These are phyloP conservation scores for Mycena olivaceomarginata DNA, from an alignment of 768 basidiomycete genomes.

Conservation along the genomic window DNA sequence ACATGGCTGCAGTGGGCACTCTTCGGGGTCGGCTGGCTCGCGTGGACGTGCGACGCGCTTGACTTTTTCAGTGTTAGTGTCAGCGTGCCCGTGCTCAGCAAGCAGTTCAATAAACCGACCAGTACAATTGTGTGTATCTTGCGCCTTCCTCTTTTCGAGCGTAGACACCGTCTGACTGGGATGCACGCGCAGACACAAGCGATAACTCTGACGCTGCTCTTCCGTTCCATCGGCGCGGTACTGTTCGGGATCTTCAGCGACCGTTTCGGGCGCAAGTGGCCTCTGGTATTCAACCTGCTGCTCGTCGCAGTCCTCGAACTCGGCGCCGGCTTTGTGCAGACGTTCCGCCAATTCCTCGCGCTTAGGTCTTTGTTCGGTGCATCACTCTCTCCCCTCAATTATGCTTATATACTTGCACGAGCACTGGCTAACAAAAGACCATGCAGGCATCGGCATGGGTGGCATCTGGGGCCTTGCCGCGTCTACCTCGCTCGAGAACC, in stretches of 20 bases:
- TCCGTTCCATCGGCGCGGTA: slow-evolving; percentile 88
- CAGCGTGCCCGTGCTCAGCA: slow-evolving; percentile 66
- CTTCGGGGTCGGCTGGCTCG: slow-evolving; percentile 71
- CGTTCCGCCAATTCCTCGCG: not conserved
- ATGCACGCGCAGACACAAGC: slow-evolving; percentile 74
- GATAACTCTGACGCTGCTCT: slow-evolving; percentile 93
- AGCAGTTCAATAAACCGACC: slow-evolving; percentile 67
- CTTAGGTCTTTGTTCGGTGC: slow-evolving; percentile 56
- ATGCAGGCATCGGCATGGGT: slow-evolving; percentile 34
- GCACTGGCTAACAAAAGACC: not conserved
- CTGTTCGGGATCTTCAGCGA: slow-evolving; percentile 93
- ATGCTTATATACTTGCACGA: not conserved
- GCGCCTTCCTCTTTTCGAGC: not conserved
- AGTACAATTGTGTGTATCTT: slow-evolving; percentile 61
- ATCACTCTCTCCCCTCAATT: not conserved
- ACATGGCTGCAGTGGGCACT: slow-evolving; percentile 41
- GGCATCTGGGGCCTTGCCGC: slow-evolving; percentile 32
- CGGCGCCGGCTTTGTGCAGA: slow-evolving; percentile 84
- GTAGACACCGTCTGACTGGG: not conserved
- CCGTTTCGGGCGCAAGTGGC: slow-evolving; percentile 96
- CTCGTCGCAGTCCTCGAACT: slow-evolving; percentile 85
- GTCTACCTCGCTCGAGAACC: slow-evolving; percentile 34
- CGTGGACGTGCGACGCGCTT: slow-evolving; percentile 91
- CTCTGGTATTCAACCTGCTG: slow-evolving; percentile 85
- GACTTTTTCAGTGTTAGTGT: slow-evolving; percentile 92